These are phyloP conservation scores for Lactarius pseudohatsudake DNA, from an alignment of 768 basidiomycete genomes.

Conservation along the genomic window DNA sequence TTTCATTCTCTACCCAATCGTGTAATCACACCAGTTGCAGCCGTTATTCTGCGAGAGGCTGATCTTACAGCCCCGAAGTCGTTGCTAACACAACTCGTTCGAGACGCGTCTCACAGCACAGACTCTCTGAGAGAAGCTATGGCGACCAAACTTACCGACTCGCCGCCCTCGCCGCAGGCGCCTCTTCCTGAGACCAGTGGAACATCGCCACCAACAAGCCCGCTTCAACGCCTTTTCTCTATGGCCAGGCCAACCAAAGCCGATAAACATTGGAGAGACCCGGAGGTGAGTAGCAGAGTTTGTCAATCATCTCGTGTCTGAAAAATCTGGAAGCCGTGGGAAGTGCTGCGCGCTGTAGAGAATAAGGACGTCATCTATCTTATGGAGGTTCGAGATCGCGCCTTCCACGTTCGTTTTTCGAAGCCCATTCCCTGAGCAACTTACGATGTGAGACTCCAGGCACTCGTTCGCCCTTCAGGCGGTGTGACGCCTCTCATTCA, in stretches of 20 bases:
- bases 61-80: constrained; percentile 55
- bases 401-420: constrained; percentile 63
- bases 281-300: constrained; percentile 20
- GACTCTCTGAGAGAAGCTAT: constrained; percentile 26
- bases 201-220: constrained; percentile 16
- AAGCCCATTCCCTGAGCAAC: neutral
- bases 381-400: constrained; percentile 79
- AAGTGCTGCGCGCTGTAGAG: constrained; percentile 85
- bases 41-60: constrained; percentile 74
- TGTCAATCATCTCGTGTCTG: neutral
- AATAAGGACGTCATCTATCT: constrained; percentile 77
- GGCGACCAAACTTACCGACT: constrained; percentile 38
- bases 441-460: constrained; percentile 38
- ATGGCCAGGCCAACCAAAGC: constrained; percentile 29
- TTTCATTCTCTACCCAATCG: constrained; percentile 1
- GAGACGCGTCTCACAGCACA: constrained; percentile 35
- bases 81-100: constrained; percentile 50
- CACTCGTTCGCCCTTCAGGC: constrained; percentile 82
- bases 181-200: constrained; percentile 14
- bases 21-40: constrained; percentile 40
- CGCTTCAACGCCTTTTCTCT: constrained; percentile 26
- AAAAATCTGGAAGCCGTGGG: constrained; percentile 44
- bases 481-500: constrained; percentile 88
- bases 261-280: constrained; percentile 26
- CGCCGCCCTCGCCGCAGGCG: constrained; percentile 30